Percentiles rank a stretch among this genome's conserved stretches.
These are phyloP conservation scores for Parmelia sp. DNA, from an alignment of 495 filamentous ascomycete species.

Conservation along the genomic window DNA sequence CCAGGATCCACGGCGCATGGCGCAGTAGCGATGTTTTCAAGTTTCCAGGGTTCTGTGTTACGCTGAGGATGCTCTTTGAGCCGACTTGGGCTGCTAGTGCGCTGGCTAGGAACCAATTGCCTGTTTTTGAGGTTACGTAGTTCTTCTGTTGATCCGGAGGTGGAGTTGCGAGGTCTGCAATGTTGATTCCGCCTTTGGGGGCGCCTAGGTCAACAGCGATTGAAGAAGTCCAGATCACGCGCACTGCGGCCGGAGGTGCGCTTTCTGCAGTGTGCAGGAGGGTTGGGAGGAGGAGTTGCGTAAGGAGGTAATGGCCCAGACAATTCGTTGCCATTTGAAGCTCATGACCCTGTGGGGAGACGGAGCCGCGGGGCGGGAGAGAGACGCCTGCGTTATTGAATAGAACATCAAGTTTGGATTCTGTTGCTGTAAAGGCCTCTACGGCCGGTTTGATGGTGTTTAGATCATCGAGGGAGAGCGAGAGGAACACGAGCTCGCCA, in stretches of 20 bases:
- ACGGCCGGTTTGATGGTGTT: slow-evolving; percentile 39
- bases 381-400: slow-evolving; percentile 47
- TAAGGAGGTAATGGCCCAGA: slow-evolving; percentile 35
- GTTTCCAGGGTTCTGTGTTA: slow-evolving; percentile 34
- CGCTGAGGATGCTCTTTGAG: slow-evolving; percentile 30
- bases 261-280: slow-evolving; percentile 24
- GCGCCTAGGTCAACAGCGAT: slow-evolving; percentile 26
- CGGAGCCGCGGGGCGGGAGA: slow-evolving; percentile 33
- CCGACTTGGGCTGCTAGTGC: slow-evolving; percentile 17
- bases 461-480: slow-evolving; percentile 42
- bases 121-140: slow-evolving; percentile 28
- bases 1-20: slow-evolving; percentile 16
- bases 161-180: slow-evolving; percentile 24
- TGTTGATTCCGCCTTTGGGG: slow-evolving; percentile 25
- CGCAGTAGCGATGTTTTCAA: slow-evolving; percentile 30
- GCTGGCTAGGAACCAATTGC: slow-evolving; percentile 31
- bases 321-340: slow-evolving; percentile 38
- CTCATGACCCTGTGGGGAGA: slow-evolving; percentile 35
- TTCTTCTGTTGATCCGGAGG: slow-evolving; percentile 15
- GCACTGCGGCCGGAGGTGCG: slow-evolving; percentile 25
- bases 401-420: slow-evolving; percentile 43
- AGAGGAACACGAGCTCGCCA: slow-evolving; percentile 38
- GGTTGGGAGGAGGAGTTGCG: slow-evolving; percentile 32
- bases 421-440: slow-evolving; percentile 36
- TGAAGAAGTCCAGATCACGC: slow-evolving; percentile 34